Conservation (phyloP, 179 eudicot species). For the Dionaea muscipula region DNA sequence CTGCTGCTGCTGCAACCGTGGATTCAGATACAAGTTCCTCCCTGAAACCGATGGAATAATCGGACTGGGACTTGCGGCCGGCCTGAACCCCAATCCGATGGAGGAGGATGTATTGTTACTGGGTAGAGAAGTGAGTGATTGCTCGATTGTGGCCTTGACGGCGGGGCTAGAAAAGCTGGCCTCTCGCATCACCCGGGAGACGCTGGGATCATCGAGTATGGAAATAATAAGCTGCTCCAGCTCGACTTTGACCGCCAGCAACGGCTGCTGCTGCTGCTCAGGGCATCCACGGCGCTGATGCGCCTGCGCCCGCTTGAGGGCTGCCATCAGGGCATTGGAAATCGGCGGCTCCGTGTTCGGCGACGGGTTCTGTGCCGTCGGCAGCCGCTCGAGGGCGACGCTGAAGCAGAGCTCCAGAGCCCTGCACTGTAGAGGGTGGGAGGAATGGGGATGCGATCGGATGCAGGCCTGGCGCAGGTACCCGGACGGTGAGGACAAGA, state of each 20-base stretch:
- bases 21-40: slow-evolving; percentile 53
- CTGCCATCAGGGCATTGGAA: slow-evolving; percentile 71
- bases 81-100: slow-evolving; percentile 19
- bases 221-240: slow-evolving; percentile 60
- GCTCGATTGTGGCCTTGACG: slow-evolving; percentile 66
- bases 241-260: slow-evolving; percentile 73
- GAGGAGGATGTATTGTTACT: neutral
- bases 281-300: slow-evolving; percentile 76
- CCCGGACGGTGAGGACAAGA: slow-evolving; percentile 45
- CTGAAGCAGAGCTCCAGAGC: slow-evolving; percentile 76
- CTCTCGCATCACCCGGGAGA: slow-evolving; percentile 71
- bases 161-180: slow-evolving; percentile 79
- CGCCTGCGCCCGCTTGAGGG: slow-evolving; percentile 69
- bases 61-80: slow-evolving; percentile 17
- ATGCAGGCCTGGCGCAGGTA: slow-evolving; percentile 62
- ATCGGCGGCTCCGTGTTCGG: slow-evolving; percentile 41
- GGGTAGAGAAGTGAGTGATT: slow-evolving; percentile 21
- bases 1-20: slow-evolving; percentile 30
- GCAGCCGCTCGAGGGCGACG: slow-evolving; percentile 68
- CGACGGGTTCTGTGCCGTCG: slow-evolving; percentile 7
- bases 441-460: slow-evolving; percentile 64
- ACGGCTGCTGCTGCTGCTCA: slow-evolving; percentile 72
- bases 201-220: slow-evolving; percentile 72
- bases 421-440: slow-evolving; percentile 75
- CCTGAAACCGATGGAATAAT: slow-evolving; percentile 11